Evolutionary conservation across 2,329 filamentous ascomycete genomes (phyloP).

Genomic region (Fusarium poae): DNA sequence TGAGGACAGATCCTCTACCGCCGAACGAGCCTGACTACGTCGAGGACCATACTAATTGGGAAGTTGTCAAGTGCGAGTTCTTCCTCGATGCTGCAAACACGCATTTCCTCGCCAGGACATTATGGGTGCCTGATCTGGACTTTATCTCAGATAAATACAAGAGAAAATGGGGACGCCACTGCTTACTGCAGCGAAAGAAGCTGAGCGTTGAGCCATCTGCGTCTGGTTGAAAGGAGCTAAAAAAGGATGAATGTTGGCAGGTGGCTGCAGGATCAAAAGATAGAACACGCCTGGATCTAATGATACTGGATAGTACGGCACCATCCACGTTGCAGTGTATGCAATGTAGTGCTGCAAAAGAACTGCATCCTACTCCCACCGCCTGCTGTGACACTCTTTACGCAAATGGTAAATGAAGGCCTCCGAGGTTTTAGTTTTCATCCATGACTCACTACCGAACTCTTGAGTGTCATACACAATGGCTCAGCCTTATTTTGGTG

Average conservation of each 20-base stretch:
- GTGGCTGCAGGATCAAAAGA: constrained; percentile 9
- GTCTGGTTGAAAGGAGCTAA: neutral
- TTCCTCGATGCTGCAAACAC: constrained; percentile 88
- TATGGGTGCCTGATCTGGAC: constrained; percentile 83
- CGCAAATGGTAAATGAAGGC: neutral
- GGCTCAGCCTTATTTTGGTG: neutral
- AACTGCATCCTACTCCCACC: constrained; percentile 10
- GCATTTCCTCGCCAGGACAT: constrained; percentile 76
- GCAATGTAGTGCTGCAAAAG: constrained; percentile 1
- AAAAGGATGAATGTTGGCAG: neutral
- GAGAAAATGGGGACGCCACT: constrained; percentile 90
- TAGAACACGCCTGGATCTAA: constrained; percentile 12
- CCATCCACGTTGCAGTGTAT: constrained; percentile 6
- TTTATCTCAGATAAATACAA: constrained; percentile 77
- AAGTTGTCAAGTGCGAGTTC: constrained; percentile 77
- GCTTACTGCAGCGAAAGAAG: constrained; percentile 75
- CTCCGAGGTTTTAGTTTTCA: neutral
- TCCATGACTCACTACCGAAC: neutral
- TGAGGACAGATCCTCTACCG: constrained; percentile 63
- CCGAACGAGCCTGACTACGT: constrained; percentile 84
- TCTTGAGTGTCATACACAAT: neutral
- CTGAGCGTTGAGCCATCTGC: neutral
- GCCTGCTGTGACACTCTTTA: constrained; percentile 9
- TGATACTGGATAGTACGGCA: constrained; percentile 11
- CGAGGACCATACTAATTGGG: constrained; percentile 80